Percentiles rank a stretch among this genome's conserved stretches.
These are phyloP conservation scores for Apiospora phragmitis DNA, from an alignment of 2,329 filamentous ascomycete species.

Conservation along the genomic window DNA sequence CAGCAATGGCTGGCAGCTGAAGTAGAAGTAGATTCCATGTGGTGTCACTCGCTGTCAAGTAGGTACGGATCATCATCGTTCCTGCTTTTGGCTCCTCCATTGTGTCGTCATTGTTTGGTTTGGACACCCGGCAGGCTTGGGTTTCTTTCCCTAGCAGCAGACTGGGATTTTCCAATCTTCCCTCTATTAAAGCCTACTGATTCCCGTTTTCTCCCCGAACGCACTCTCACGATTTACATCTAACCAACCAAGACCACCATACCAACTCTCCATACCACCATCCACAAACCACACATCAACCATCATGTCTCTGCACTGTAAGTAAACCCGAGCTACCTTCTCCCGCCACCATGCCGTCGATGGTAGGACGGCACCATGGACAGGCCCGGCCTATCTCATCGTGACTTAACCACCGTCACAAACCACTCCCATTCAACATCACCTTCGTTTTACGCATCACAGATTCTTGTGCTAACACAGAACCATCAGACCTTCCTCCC, in stretches of 20 bases:
- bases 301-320: slow-evolving; percentile 63
- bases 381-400: background rate
- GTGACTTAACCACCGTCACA: background rate
- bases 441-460: background rate
- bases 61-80: background rate
- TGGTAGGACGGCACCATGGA: background rate
- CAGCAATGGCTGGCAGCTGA: background rate
- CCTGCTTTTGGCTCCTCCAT: slow-evolving; percentile 7
- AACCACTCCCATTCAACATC: background rate
- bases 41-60: background rate
- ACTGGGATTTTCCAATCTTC: background rate
- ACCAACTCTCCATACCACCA: slow-evolving; percentile 1
- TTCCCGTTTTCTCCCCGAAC: background rate
- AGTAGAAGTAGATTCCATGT: background rate
- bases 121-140: background rate
- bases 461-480: background rate
- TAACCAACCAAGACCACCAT: background rate
- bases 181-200: slow-evolving; percentile 5
- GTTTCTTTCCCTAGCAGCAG: background rate
- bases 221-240: background rate
- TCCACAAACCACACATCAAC: slow-evolving; percentile 16
- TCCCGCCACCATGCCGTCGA: background rate
- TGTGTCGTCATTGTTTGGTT: slow-evolving; percentile 11
- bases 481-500: slow-evolving; percentile 56
- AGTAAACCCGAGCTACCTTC: slow-evolving; percentile 26